A percentile compares a stretch with the other conserved stretches of the same genome.
Evolutionary conservation across 139 green algal species (phyloP).

Genomic region (Trebouxia sp.): DNA sequence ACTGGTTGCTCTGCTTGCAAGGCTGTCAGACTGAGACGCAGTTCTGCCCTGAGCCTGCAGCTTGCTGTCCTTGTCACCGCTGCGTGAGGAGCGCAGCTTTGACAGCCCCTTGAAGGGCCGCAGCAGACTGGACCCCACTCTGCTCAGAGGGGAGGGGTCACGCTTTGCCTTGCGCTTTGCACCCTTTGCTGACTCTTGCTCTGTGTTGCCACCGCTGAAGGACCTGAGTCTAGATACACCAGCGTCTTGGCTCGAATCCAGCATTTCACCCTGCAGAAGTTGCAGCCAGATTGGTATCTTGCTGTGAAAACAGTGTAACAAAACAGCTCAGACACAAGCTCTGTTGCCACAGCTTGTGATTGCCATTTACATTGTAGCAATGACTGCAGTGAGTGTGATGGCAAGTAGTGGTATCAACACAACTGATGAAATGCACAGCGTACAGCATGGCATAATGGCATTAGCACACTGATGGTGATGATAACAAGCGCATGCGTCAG

Average conservation of each 20-base stretch:
- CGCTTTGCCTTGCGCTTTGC: slow-evolving; percentile 8
- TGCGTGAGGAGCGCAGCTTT: slow-evolving; percentile 18
- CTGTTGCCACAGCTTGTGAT: no score
- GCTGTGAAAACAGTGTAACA: no score
- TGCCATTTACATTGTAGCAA: no score
- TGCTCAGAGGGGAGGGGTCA: slow-evolving; percentile 2
- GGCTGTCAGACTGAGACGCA: background rate
- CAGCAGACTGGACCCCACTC: slow-evolving; percentile 22
- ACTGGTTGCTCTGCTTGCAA: slow-evolving; percentile 4
- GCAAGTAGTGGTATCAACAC: no score
- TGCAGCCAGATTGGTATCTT: no score
- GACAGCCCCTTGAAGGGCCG: slow-evolving; percentile 16
- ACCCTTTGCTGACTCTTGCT: background rate
- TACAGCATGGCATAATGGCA: no score
- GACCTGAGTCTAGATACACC: background rate
- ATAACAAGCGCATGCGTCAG: no score
- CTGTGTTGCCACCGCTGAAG: background rate
- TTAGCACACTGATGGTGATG: no score
- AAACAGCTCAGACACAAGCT: no score
- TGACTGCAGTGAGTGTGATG: no score
- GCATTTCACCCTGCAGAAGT: background rate
- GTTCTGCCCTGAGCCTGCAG: background rate
- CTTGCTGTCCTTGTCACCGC: background rate
- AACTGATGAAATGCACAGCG: no score
- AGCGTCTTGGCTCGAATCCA: background rate